Percentiles rank a stretch among this genome's conserved stretches.
phyloP scores from a whole-genome alignment of 768 basidiomycete species.

The Cubamyces lactineus region DNA sequence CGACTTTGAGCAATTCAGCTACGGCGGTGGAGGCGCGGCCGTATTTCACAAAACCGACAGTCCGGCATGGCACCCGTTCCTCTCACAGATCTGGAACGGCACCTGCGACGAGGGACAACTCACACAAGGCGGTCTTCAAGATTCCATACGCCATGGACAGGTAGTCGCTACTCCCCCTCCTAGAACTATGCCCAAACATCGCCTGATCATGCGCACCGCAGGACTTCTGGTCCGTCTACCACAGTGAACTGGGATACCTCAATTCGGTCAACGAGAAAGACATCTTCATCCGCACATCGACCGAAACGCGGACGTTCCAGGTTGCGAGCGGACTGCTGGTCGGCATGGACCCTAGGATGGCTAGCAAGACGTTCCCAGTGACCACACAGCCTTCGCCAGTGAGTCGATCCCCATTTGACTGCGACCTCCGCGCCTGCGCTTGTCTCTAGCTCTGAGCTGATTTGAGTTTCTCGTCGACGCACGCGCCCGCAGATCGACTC shows the following conservation, averaged over 20 bases:
- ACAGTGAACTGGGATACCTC: constrained; percentile 41
- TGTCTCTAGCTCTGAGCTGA: too few species aligned
- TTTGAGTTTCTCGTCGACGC: not conserved
- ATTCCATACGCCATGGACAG: constrained; percentile 47
- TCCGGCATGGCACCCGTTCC: constrained; percentile 27
- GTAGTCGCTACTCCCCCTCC: constrained; percentile 20
- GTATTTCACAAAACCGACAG: constrained; percentile 45
- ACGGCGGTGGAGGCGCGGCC: constrained; percentile 37
- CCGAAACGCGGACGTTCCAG: constrained; percentile 51
- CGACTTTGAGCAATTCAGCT: constrained; percentile 42
- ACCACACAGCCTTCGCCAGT: constrained; percentile 47
- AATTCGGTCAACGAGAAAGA: constrained; percentile 38
- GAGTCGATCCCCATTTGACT: constrained; percentile 15
- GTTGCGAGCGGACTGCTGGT: constrained; percentile 48
- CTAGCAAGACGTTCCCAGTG: constrained; percentile 41
- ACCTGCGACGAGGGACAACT: constrained; percentile 53
- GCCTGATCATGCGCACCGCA: constrained; percentile 21
- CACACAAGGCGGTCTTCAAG: constrained; percentile 47
- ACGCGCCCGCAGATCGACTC: constrained; percentile 46
- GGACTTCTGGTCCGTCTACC: constrained; percentile 54
- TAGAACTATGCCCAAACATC: not conserved
- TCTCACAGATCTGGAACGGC: constrained; percentile 45
- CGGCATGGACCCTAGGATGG: constrained; percentile 47
- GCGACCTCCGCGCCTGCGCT: not conserved
- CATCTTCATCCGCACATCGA: constrained; percentile 49